Base-by-base conservation (phyloP, 2,329 filamentous ascomycete species). In the Verticillium isaacii region DNA sequence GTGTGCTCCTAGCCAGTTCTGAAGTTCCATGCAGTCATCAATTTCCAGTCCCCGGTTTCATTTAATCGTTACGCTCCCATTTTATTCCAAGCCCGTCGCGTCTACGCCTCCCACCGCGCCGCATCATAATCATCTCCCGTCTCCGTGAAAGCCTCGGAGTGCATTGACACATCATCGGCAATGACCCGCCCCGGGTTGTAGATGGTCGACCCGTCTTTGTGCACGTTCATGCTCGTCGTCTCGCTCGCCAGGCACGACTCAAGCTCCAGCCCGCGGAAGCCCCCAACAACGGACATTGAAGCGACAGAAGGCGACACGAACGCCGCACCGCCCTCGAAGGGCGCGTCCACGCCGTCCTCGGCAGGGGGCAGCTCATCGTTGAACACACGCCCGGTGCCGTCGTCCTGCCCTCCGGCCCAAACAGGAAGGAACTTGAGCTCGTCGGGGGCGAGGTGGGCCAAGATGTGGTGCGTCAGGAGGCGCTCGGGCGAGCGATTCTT, bases 341-440 rank as follows among this genome's bases (percentile, higher is more conserved):
- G 74, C 2, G 73, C 60, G 2, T 65, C 66, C 1, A 80, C 78
- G 0, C 80, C 80, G 68, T 80, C 74, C 1, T 77, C 72, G 1
- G 80, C 72, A 1, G 73, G 73, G 0, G 80, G 80, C 14, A 81
- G 72, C 2, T 66, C 64, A 0, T 71, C 62, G 64, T 80, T 76
- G 60, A 80, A 82, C 1, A 84, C 80, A 6, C 80, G 80, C 25
- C 82, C 80, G 5, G 79, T 82, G 17, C 78, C 78, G 64, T 85
- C 82, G 62, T 85, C 76, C 54, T 75, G 71, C 1, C 77, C 88
- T 4, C 83, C 87, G 0, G 86, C 87, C 86, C 86, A 90, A 4
- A 89, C 74, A 0, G 88, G 87, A 3, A 90, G 76, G 65, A 81
- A 90, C 61, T 83, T 83, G 65, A 84, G 80, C 72, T 91, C 88